Conservation (phyloP, 106 monocot species). For the Alisma plantagoaquatica region DNA sequence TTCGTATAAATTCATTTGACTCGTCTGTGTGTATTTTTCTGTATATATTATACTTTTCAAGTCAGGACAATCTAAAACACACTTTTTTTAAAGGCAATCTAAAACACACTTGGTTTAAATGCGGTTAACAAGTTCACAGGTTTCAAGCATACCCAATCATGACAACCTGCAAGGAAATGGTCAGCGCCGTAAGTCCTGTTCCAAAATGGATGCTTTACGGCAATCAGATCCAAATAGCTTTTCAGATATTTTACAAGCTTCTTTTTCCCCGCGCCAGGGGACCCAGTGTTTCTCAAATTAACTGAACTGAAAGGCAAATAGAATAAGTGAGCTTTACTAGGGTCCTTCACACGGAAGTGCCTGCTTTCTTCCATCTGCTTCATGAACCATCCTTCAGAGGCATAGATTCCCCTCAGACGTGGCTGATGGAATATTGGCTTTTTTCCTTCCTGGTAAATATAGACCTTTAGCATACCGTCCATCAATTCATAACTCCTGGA, state of each 20-base stretch:
- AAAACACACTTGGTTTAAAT: too few relatives aligned
- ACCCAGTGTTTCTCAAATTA: too few relatives aligned
- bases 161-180: slow-evolving; percentile 11
- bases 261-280: too few relatives aligned
- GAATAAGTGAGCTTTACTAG: slow-evolving; percentile 56
- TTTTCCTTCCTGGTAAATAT: slow-evolving; percentile 54
- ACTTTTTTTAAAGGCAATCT: too few relatives aligned
- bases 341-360: slow-evolving; percentile 38
- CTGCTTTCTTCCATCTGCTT: slow-evolving; percentile 43
- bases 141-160: slow-evolving; percentile 21
- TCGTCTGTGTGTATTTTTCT: too few relatives aligned
- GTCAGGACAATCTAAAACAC: too few relatives aligned
- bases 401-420: slow-evolving; percentile 53
- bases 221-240: background rate
- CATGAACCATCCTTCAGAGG: slow-evolving; percentile 86
- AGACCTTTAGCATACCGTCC: slow-evolving; percentile 68
- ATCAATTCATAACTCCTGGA: slow-evolving; percentile 83
- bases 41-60: too few relatives aligned
- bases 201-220: slow-evolving; percentile 10
- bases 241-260: too few relatives aligned
- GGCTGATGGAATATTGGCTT: slow-evolving; percentile 66
- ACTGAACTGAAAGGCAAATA: slow-evolving; percentile 37
- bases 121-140: too few relatives aligned
- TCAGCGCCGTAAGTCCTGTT: slow-evolving; percentile 13
- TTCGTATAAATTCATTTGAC: too few relatives aligned